Base-by-base conservation (phyloP, 2,329 filamentous ascomycete genomes). In the Alternaria angustiovoidea region DNA sequence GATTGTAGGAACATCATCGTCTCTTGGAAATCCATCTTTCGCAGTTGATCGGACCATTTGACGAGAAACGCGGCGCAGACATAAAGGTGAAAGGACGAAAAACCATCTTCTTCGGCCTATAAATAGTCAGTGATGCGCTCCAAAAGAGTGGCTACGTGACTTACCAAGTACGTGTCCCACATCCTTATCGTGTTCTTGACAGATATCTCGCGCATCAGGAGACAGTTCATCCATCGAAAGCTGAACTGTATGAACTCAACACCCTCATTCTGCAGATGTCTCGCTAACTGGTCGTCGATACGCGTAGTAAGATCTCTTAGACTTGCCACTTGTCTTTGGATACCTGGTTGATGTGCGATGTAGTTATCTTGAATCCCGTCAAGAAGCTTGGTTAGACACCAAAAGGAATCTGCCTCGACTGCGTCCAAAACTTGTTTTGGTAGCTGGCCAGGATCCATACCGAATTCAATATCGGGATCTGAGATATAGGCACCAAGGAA, bases 241-340 rank as follows among this genome's bases (percentile, higher is more conserved):
- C 93, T 97, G 81, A 99, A 99, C 76, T 99, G 95, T 73, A 99
- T 99, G 75, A 99, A 99, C 76, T 99, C 95, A 28, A 99, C 93
- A 32, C 93, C 90, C 79, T 98, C 93, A 24, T 87, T 87, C 75
- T 97, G 93, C 41, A 99, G 84, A 76, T 99, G 95, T 70, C 91
- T 95, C 3, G 94, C 92, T 48, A 99, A 82, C 4, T 85, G 86
- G 28, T 87, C 87, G 76, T 98, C 94, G 66, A 99, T 99, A 57
- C 95, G 86, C 54, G 91, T 91, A 1, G 94, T 97, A 36, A 99
- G 85, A 78, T 99, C 94, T 62, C 93, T 88, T 63, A 99, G 82
- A 38, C 93, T 92, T 34, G 90, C 87, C 34, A 99, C 95, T 77
- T 99, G 95, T 44, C 95, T 87, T 78, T 97, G 94, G 61, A 99